phyloP scores from a whole-genome alignment of 2,329 filamentous ascomycete species.

The Aspergillus sclerotialis region DNA sequence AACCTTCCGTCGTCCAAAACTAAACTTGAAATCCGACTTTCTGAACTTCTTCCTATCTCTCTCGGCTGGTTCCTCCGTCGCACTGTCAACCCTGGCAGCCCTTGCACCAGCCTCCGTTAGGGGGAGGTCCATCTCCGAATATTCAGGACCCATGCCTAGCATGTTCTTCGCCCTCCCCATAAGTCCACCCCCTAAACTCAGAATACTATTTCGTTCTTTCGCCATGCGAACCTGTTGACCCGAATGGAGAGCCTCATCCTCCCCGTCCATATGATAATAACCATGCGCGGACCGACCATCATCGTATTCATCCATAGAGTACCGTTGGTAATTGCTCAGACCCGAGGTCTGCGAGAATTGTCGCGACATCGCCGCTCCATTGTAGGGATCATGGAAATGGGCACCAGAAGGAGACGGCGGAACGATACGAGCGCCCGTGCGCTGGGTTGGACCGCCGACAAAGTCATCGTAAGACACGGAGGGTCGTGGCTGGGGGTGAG shows the following conservation, averaged over 20 bases:
- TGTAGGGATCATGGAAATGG: slow-evolving; percentile 31
- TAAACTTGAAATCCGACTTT: slow-evolving; percentile 80
- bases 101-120: slow-evolving; percentile 68
- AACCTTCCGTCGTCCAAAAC: slow-evolving; percentile 73
- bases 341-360: slow-evolving; percentile 70
- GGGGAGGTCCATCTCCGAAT: slow-evolving; percentile 97
- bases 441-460: slow-evolving; percentile 57
- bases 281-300: slow-evolving; percentile 62
- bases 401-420: slow-evolving; percentile 25
- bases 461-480: slow-evolving; percentile 95
- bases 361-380: slow-evolving; percentile 31
- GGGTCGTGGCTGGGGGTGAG: slow-evolving; percentile 59
- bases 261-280: slow-evolving; percentile 66
- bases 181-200: slow-evolving; percentile 78
- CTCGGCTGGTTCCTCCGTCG: slow-evolving; percentile 34
- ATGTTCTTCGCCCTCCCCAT: slow-evolving; percentile 83
- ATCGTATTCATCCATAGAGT: slow-evolving; percentile 78
- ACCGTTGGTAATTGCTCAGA: slow-evolving; percentile 80
- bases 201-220: slow-evolving; percentile 78
- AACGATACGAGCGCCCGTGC: slow-evolving; percentile 41
- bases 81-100: slow-evolving; percentile 38
- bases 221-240: slow-evolving; percentile 49
- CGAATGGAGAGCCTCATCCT: slow-evolving; percentile 49
- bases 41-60: slow-evolving; percentile 56
- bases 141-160: slow-evolving; percentile 77